phyloP scores from a whole-genome alignment of 2,329 filamentous ascomycete species.

The Paecilomyces niveus region DNA sequence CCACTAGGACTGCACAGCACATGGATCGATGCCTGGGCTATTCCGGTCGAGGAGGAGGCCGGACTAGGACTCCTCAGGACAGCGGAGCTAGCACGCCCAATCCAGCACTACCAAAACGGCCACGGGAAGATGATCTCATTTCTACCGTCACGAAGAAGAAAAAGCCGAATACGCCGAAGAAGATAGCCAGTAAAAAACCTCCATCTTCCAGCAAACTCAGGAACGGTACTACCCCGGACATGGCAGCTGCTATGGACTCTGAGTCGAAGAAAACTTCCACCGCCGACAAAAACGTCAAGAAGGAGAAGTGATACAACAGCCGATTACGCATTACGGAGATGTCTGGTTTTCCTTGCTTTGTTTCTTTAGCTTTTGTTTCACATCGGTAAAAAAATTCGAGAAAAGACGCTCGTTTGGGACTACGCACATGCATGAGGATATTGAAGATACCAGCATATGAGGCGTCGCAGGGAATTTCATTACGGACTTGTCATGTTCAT shows the following conservation, averaged over 20 bases:
- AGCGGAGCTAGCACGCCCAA: conserved; percentile 32
- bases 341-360: not conserved
- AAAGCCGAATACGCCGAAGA: conserved; percentile 34
- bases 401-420: not conserved
- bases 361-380: not conserved
- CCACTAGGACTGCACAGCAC: conserved; percentile 55
- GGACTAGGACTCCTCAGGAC: conserved; percentile 39
- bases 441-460: not conserved
- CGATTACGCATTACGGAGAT: not conserved
- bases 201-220: conserved; percentile 33
- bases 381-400: not conserved
- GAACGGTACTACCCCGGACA: conserved; percentile 33
- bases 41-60: conserved; percentile 44
- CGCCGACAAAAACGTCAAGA: conserved; percentile 9
- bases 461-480: not conserved
- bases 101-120: conserved; percentile 28
- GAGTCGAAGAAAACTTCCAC: conserved; percentile 30
- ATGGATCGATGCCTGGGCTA: conserved; percentile 55
- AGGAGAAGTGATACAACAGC: not conserved
- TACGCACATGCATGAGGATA: not conserved
- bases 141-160: conserved; percentile 44
- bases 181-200: conserved; percentile 30
- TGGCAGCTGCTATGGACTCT: conserved; percentile 19
- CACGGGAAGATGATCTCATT: conserved; percentile 35
- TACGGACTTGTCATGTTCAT: not conserved